phyloP scores from a whole-genome alignment of 2,329 filamentous ascomycete species.

The Metarhizium humberi region DNA sequence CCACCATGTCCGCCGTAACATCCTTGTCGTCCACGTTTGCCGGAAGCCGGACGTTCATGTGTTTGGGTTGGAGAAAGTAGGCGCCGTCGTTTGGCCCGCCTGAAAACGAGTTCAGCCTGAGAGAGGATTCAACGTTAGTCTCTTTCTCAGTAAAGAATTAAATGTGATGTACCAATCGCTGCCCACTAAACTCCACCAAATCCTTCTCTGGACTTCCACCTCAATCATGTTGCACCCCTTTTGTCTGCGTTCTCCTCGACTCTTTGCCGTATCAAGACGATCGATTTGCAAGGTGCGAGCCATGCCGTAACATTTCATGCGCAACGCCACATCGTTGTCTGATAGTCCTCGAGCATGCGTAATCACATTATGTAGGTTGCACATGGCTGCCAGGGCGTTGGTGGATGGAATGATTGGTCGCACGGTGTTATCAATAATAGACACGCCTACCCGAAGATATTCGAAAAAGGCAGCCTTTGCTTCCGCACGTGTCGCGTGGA shows the following conservation, averaged over 20 bases:
- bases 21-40: conserved; percentile 4
- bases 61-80: conserved; percentile 4
- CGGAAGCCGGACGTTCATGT: conserved; percentile 8
- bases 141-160: background rate
- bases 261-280: conserved; percentile 4
- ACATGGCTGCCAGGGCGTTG: conserved; percentile 1
- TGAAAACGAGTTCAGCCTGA: conserved; percentile 4
- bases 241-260: background rate
- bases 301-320: conserved; percentile 3
- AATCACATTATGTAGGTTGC: background rate
- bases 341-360: conserved; percentile 1
- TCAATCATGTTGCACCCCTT: conserved; percentile 4
- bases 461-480: background rate
- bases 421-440: background rate
- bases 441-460: background rate
- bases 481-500: background rate
- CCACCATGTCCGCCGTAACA: background rate
- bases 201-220: conserved; percentile 4
- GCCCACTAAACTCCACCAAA: conserved; percentile 8
- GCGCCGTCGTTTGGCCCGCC: conserved; percentile 7
- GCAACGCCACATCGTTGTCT: conserved; percentile 2
- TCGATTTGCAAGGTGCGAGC: conserved; percentile 3
- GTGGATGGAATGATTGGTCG: conserved; percentile 4
- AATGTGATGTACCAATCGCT: conserved; percentile 5
- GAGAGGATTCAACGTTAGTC: background rate